Percentiles rank a stretch among this genome's conserved stretches.
Conservation (phyloP, 2,329 filamentous ascomycete species). For the Pseudomassariella vexata region DNA sequence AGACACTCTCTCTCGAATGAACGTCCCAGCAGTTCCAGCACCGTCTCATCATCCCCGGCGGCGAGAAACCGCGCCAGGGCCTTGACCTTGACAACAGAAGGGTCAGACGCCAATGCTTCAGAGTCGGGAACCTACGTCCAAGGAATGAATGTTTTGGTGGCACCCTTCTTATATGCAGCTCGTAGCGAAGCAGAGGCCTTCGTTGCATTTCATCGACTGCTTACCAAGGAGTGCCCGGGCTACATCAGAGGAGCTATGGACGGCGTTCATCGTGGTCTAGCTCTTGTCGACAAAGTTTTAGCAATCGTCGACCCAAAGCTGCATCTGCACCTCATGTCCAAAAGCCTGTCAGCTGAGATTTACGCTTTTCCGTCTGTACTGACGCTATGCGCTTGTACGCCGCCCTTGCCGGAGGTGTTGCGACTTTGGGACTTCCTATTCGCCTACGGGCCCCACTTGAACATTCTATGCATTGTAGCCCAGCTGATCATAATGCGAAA, state of each 20-base stretch:
- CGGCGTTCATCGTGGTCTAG: constrained; percentile 87
- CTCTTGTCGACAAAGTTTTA: constrained; percentile 85
- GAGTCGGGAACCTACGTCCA: constrained; percentile 90
- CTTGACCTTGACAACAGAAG: constrained; percentile 56
- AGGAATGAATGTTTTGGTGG: constrained; percentile 97
- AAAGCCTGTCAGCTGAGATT: constrained; percentile 85
- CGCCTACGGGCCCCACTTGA: constrained; percentile 89
- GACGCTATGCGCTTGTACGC: constrained; percentile 92
- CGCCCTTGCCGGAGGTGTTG: constrained; percentile 86
- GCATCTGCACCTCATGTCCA: constrained; percentile 74
- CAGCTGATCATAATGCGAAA: constrained; percentile 86
- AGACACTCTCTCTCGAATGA: constrained; percentile 23
- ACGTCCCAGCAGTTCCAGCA: constrained; percentile 30
- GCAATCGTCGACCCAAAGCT: constrained; percentile 88
- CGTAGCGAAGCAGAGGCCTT: constrained; percentile 94
- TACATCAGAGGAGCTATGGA: constrained; percentile 97
- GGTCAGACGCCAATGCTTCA: constrained; percentile 52
- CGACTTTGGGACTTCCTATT: constrained; percentile 96
- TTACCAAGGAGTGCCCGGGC: constrained; percentile 82
- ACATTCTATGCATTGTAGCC: constrained; percentile 93
- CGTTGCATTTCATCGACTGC: constrained; percentile 79
- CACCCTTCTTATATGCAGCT: constrained; percentile 91
- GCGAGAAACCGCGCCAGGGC: constrained; percentile 49
- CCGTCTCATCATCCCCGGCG: constrained; percentile 35
- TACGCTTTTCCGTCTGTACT: constrained; percentile 95